These are phyloP conservation scores for Diaporthe helianthi DNA, from an alignment of 2,329 filamentous ascomycete species.

Conservation along the genomic window DNA sequence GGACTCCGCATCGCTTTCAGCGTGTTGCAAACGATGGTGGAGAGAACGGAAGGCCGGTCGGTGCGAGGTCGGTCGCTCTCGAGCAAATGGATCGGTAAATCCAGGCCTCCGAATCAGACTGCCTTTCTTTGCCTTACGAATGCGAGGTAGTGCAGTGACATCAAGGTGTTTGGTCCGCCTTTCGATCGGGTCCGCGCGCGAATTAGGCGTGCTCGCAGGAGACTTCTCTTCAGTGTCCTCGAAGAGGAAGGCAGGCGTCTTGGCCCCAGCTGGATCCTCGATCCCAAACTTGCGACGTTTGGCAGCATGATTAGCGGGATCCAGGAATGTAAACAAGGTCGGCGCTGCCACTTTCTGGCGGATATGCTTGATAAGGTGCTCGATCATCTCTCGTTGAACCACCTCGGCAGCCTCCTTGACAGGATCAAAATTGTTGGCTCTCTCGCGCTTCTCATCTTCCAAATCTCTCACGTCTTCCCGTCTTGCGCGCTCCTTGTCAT, in stretches of 20 bases:
- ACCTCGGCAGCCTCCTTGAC: constrained; percentile 81
- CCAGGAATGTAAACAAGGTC: constrained; percentile 79
- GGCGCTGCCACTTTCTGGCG: constrained; percentile 86
- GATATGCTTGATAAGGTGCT: constrained; percentile 88
- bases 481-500: constrained; percentile 69
- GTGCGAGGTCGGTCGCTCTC: constrained; percentile 63
- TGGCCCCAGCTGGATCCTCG: constrained; percentile 68
- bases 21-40: constrained; percentile 75
- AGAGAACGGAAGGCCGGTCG: constrained; percentile 76
- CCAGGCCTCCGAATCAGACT: constrained; percentile 66
- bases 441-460: constrained; percentile 87
- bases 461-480: constrained; percentile 82
- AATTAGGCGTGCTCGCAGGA: constrained; percentile 70
- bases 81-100: constrained; percentile 72
- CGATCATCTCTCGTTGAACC: constrained; percentile 79
- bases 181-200: constrained; percentile 67
- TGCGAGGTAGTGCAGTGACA: constrained; percentile 73
- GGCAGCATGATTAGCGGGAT: constrained; percentile 80
- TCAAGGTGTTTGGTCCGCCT: constrained; percentile 63
- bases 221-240: constrained; percentile 69
- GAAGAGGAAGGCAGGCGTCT: constrained; percentile 58
- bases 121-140: constrained; percentile 71
- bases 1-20: constrained; percentile 83
- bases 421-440: constrained; percentile 90
- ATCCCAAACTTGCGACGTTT: constrained; percentile 83